phyloP scores from a whole-genome alignment of 2,329 filamentous ascomycete genomes.

The Aureobasidium sp. region DNA sequence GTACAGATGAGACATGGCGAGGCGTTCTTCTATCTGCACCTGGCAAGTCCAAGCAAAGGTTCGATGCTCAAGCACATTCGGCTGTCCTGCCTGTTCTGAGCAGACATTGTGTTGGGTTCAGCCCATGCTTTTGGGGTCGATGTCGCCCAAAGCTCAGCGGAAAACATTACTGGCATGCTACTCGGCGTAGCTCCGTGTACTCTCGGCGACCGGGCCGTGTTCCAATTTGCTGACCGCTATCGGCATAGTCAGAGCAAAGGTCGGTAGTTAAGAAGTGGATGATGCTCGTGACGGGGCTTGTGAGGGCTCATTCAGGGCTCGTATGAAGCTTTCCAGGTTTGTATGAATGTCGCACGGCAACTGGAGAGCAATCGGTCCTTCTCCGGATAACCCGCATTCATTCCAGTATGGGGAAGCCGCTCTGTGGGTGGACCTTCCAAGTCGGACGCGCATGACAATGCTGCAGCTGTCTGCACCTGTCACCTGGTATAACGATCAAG shows the following conservation, averaged over 20 bases:
- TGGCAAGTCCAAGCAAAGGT: not conserved
- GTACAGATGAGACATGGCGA: not conserved
- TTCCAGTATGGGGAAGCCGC: not conserved
- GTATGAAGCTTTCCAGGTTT: not conserved
- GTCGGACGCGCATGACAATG: not conserved
- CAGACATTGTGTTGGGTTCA: too few species aligned
- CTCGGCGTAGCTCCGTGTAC: not conserved
- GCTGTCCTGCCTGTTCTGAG: not conserved
- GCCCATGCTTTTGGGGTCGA: not conserved
- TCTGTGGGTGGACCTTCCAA: not conserved
- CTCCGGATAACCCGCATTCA: not conserved
- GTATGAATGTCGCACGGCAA: not conserved
- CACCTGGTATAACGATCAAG: not conserved
- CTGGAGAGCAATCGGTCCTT: constrained; percentile 3
- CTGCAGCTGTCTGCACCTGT: not conserved
- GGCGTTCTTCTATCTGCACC: not conserved
- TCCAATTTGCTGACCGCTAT: not conserved
- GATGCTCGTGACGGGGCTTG: not conserved
- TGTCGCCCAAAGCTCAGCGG: too few species aligned
- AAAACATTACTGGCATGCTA: not conserved
- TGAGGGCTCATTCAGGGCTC: not conserved
- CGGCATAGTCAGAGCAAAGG: not conserved
- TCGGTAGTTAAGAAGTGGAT: not conserved
- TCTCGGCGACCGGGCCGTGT: not conserved
- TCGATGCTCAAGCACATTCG: not conserved